Evolutionary conservation across 345 rosid genomes (phyloP).

Genomic region (Ailanthus altissimus): DNA sequence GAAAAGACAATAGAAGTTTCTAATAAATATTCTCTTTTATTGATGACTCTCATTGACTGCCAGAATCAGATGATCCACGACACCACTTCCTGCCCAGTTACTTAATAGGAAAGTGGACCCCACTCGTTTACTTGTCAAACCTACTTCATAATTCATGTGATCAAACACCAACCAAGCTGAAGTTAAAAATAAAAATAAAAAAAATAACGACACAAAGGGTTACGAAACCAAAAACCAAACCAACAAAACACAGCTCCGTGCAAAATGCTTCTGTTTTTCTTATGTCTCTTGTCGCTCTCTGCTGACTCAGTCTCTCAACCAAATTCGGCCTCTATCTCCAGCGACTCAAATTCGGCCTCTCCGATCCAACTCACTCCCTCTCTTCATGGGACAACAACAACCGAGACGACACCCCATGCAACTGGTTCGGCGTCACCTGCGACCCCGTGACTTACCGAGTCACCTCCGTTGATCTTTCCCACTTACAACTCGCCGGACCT

Average conservation of each 20-base stretch:
- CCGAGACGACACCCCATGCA: slow-evolving; percentile 65
- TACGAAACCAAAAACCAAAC: no score
- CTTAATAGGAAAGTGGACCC: background rate
- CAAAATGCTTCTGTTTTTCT: slow-evolving; percentile 42
- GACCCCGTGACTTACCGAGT: slow-evolving; percentile 42
- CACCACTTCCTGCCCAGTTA: no score
- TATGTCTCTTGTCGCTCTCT: slow-evolving; percentile 31
- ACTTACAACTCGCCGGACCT: slow-evolving; percentile 57
- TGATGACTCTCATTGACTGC: background rate
- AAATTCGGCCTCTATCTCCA: slow-evolving; percentile 79
- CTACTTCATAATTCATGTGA: slow-evolving; percentile 8
- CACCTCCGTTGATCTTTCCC: slow-evolving; percentile 54
- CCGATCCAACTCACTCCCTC: slow-evolving; percentile 56
- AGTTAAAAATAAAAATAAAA: no score
- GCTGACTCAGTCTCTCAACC: slow-evolving; percentile 43
- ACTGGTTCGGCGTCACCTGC: slow-evolving; percentile 74
- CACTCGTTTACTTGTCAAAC: background rate
- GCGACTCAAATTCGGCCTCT: slow-evolving; percentile 54
- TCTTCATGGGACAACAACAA: slow-evolving; percentile 58
- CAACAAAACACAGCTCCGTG: background rate
- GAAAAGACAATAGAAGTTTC: no score
- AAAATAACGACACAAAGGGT: no score
- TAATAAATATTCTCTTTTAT: no score
- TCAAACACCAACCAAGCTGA: no score
- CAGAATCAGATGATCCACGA: background rate